Evolutionary conservation across 768 basidiomycete genomes (phyloP), one percentile per base, ranked within the genome.

Genomic region (Russula vinacea): DNA sequence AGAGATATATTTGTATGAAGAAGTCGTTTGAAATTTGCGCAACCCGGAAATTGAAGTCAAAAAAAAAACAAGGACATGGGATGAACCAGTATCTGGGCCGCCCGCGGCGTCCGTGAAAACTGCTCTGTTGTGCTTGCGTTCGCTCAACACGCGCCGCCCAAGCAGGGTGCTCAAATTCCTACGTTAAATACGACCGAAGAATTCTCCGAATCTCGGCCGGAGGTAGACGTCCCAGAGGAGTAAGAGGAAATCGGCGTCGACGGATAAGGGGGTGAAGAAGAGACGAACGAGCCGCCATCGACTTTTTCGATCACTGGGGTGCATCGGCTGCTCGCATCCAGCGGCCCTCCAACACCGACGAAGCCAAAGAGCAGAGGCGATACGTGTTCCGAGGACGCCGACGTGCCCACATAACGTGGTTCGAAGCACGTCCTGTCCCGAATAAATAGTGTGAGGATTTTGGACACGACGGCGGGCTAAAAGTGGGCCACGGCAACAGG

Each of bases 1-100:
- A 56, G 39, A 26, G 17, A 24, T 50, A 49, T 44, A 56, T 61
- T 65, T 51, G 39, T 51, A 54, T 55, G 44, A 42, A 65, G 55
- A 65, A 60, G 64, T 33, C 33, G 35, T 22, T 17, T 39, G 52
- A 55, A 58, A 42, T 64, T 59, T 64, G 63, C 58, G 35, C 53
- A 24, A 37, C 32, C 32, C 47, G 24, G 33, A 49, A 54, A 54
- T 42, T 53, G 35, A 33, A 45, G 42, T 54, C 17, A 44, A 47
- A 35, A 44, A 37, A 24, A 26, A 24, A 45, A 29, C n/a, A 51
- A 33, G 33, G 26, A 32, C 33, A 39, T 33, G 40, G 40, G 39
- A 61, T 45, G 47, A 50, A 50, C 42, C 58, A 50, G 55, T 16
- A 60, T 22, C 32, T 51, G 45, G 59, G 24, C 64, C 59, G 49